Base-by-base conservation (phyloP, 164 flowering plant species). In the Piper betle region DNA sequence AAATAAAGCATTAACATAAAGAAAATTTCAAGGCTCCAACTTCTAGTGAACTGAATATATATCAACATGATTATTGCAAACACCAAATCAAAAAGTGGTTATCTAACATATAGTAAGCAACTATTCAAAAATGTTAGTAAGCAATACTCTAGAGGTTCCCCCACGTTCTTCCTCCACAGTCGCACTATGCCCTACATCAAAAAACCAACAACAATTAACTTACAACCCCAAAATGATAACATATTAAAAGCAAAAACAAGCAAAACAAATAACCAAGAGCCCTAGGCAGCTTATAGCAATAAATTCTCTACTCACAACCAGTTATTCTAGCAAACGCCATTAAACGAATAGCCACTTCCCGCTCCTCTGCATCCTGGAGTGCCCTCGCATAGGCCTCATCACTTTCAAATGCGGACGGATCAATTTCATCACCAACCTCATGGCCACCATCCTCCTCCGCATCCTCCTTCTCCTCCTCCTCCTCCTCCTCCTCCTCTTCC, bases 361-460 rank as follows among this genome's bases (percentile, higher is more conserved):
- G 56, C 64, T 71, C 78, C 58, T 75, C 78, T 5, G 73, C 78
- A 37, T 75, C 78, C 59, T 72, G 78, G n/a, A 75, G 71, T 8
- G 95, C 90, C 72, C 92, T 80, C 2, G 96, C 96, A 80, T 77
- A 91, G 10, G 87, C 90, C 77, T 91, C 95, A 25, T 91, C 96
- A 69, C 82, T 82, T 4, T 81, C 67, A 62, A 66, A 86, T 3
- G 75, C 75, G 39, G 80, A 73, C 0, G 86, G 82, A 61, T 88
- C 87, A 57, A 76, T 52, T 62, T 78, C 90, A 56, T 52, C 64
- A 52, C 19, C 68, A 15, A 65, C 62, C 57, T 69, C 63, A 50
- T 66, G 63, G 20, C 66, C 79, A 33, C 71, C 81, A 2, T 10
- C 78, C 43, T 16, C 8, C 46, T 6, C 69, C 39, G n/a, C n/a